A percentile compares a stretch with the other conserved stretches of the same genome.
Conservation (phyloP, 2,329 filamentous ascomycete genomes). For the Beauveria brongniartii region DNA sequence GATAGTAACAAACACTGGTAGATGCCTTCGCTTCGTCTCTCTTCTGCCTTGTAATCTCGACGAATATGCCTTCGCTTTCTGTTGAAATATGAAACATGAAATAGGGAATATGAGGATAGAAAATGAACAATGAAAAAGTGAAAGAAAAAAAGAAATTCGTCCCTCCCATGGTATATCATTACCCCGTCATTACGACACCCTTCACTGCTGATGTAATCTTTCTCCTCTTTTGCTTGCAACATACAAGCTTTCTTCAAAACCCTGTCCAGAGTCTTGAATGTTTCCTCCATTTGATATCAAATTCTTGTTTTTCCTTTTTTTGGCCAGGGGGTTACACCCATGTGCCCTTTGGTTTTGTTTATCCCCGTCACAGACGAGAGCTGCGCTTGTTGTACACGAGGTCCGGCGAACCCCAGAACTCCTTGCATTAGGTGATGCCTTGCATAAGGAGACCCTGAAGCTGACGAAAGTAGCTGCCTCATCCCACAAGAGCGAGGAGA, state of each 20-base stretch:
- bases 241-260: not conserved
- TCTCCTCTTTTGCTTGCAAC: not conserved
- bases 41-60: not conserved
- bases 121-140: not conserved
- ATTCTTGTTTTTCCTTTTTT: not conserved
- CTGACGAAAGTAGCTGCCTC: not conserved
- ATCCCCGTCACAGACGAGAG: conserved; percentile 5
- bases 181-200: conserved; percentile 9
- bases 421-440: not conserved
- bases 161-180: conserved; percentile 13
- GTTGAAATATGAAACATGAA: not conserved
- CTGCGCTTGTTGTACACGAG: conserved; percentile 6
- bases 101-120: not conserved
- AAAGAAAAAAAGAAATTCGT: not conserved
- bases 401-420: not conserved
- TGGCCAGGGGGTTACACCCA: not conserved
- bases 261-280: not conserved
- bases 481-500: not conserved
- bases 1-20: not conserved
- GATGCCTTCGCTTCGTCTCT: not conserved
- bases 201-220: not conserved
- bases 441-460: not conserved
- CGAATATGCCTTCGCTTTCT: not conserved
- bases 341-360: not conserved
- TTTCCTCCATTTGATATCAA: not conserved